A percentile compares a stretch with the other conserved stretches of the same genome.
These are phyloP conservation scores for Tilletia setariae DNA, from an alignment of 1,284 basidiomycete species.

Conservation along the genomic window DNA sequence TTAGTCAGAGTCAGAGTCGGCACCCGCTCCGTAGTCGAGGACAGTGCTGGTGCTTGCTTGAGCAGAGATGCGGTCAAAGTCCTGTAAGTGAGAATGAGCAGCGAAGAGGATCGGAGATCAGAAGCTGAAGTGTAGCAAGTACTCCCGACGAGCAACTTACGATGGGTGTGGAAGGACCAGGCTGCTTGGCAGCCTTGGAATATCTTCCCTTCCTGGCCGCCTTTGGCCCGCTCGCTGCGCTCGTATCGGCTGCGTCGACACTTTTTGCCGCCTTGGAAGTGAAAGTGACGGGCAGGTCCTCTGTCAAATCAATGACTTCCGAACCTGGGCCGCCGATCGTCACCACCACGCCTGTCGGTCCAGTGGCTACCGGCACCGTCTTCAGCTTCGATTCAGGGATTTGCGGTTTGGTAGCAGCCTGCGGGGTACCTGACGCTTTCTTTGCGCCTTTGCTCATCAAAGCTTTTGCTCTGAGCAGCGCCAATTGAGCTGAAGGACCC, in stretches of 20 bases:
- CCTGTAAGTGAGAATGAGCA: neutral
- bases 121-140: too few relatives aligned
- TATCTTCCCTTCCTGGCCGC: neutral
- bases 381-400: neutral
- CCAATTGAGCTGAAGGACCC: neutral
- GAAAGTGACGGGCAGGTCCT: too few relatives aligned
- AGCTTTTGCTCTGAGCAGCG: neutral
- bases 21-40: slow-evolving; percentile 8
- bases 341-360: neutral
- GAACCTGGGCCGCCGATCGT: neutral
- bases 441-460: neutral
- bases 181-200: neutral
- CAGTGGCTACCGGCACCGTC: too few relatives aligned
- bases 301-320: neutral
- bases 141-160: too few relatives aligned
- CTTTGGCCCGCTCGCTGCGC: neutral
- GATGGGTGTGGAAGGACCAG: neutral
- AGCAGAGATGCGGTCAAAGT: slow-evolving; percentile 7
- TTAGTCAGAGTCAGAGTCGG: slow-evolving; percentile 7
- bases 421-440: neutral
- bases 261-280: too few relatives aligned
- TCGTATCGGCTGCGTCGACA: neutral
- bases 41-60: neutral
- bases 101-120: neutral
- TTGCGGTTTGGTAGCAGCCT: neutral